Evolutionary conservation across 2,329 filamentous ascomycete genomes (phyloP), one percentile per base, ranked within the genome.

Genomic region (Byssochlamys sp.): DNA sequence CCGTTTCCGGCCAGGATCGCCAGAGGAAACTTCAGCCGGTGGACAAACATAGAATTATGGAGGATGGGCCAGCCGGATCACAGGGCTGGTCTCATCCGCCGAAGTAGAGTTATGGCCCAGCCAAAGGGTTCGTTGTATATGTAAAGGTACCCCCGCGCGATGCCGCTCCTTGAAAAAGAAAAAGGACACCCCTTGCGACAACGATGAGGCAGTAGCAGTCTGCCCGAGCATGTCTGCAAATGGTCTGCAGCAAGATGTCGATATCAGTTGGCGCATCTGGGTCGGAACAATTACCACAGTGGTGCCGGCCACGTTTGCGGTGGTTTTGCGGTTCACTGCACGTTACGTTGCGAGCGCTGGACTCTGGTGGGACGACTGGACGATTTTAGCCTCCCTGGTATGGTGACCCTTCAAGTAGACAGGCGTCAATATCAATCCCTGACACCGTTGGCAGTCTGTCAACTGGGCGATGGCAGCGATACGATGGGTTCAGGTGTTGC

Each of bases 281-380:
- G 57, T 68, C 10, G 66, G 67, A 24, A 67, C 64, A 4, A 61
- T 65, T 27, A 55, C 56, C 27, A 67, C 65, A 12, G 53, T 68
- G 19, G 58, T 67, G 3, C 64, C 65, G 33, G 67, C 66, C 19
- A 67, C 65, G 12, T 19, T 64, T 4, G 60, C 57, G 0, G 66
- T 68, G 11, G 49, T 58, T 26, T 45, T 67, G n/a, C 63, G 67
- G 25, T 67, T 65, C 25, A 9, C 60, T 33, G 62, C 65, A 24
- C 60, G 66, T 7, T 45, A 60, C 53, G 56, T 66, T 39, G 58
- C 66, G 3, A 48, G 53, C 7, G 64, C 62, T 52, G 63, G 62
- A 10, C 56, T 63, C 6, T 68, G 67, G 66, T 69, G 66, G 66
- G 66, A 68, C 61, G 67, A 69, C 50, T 68, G 65, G 56, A 65